phyloP scores from a whole-genome alignment of 805 yeast species.

The Hanseniaspora valbyensis region DNA sequence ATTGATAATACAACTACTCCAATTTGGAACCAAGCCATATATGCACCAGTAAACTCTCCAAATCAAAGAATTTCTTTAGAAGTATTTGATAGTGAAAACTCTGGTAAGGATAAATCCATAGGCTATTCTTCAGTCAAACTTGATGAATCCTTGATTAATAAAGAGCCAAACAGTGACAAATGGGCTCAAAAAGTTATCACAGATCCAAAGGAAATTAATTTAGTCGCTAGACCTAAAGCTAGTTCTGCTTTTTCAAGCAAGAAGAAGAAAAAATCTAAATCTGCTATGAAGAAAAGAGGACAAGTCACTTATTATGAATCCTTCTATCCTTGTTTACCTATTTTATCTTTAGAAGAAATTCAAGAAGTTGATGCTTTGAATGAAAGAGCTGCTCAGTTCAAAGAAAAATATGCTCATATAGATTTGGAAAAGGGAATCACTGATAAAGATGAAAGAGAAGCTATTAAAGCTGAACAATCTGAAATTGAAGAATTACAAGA shows the following conservation, averaged over 20 bases:
- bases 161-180: conserved; percentile 43
- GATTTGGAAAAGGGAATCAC: conserved; percentile 28
- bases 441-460: conserved; percentile 24
- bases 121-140: conserved; percentile 65
- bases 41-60: conserved; percentile 70
- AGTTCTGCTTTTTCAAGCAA: conserved; percentile 34
- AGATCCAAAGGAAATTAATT: conserved; percentile 46
- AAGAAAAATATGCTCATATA: conserved; percentile 25
- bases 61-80: conserved; percentile 76
- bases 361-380: conserved; percentile 42
- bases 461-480: conserved; percentile 25
- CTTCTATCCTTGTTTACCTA: conserved; percentile 74
- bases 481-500: conserved; percentile 32
- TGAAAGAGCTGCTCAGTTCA: conserved; percentile 31
- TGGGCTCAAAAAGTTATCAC: conserved; percentile 49
- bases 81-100: conserved; percentile 80
- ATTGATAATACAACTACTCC: conserved; percentile 62
- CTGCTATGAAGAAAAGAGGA: conserved; percentile 36
- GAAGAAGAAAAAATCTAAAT: conserved; percentile 5
- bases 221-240: conserved; percentile 59
- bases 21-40: conserved; percentile 71
- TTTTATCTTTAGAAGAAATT: conserved; percentile 65
- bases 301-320: conserved; percentile 58
- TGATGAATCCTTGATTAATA: conserved; percentile 54
- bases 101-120: conserved; percentile 70